Evolutionary conservation across 1,139 yeast species (phyloP).

Genomic region (Yamadazyma pseudoaaseri): DNA sequence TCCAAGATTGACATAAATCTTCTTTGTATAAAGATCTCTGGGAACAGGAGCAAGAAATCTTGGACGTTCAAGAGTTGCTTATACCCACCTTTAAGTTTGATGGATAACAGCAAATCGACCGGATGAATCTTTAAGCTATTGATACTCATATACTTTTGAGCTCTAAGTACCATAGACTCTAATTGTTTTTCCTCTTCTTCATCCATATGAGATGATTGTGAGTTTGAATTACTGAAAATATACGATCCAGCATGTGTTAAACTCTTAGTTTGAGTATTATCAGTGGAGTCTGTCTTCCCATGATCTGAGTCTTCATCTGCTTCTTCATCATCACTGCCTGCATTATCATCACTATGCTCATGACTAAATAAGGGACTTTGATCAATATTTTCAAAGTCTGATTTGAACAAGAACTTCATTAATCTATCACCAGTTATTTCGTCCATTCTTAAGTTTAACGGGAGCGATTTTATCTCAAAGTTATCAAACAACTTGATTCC

Average conservation of each 20-base stretch:
- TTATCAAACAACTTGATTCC: constrained; percentile 62
- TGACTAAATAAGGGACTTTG: constrained; percentile 29
- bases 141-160: constrained; percentile 58
- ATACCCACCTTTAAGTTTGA: constrained; percentile 55
- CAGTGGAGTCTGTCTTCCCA: neutral
- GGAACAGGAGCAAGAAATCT: constrained; percentile 54
- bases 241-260: neutral
- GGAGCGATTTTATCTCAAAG: constrained; percentile 51
- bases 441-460: constrained; percentile 58
- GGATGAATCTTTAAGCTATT: constrained; percentile 47
- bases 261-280: neutral
- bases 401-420: constrained; percentile 54
- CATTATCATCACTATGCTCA: neutral
- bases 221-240: constrained; percentile 6
- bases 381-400: constrained; percentile 28
- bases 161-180: constrained; percentile 57
- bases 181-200: constrained; percentile 39
- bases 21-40: constrained; percentile 47
- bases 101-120: constrained; percentile 53
- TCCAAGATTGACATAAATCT: constrained; percentile 56
- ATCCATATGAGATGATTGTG: constrained; percentile 12
- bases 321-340: constrained; percentile 6
- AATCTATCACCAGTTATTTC: constrained; percentile 58
- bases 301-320: constrained; percentile 11
- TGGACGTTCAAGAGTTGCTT: constrained; percentile 60